phyloP scores from a whole-genome alignment of 495 filamentous ascomycete species.

The Xylaria telfairii region DNA sequence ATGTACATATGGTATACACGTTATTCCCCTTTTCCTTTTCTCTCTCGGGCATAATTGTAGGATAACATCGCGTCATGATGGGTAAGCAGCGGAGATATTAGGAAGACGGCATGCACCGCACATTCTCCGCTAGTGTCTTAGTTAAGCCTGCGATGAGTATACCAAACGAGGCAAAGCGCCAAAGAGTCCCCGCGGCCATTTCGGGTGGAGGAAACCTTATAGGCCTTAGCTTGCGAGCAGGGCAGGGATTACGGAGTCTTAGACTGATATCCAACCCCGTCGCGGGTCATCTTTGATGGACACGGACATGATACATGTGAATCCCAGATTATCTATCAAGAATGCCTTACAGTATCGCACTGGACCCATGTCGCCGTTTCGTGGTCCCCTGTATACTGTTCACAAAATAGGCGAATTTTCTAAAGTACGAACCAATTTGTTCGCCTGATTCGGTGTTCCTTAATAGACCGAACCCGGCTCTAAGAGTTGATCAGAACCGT shows the following conservation, averaged over 20 bases:
- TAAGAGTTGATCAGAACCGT: background rate
- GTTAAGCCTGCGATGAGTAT: background rate
- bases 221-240: conserved; percentile 6
- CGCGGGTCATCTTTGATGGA: background rate
- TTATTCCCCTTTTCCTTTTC: background rate
- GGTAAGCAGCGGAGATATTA: background rate
- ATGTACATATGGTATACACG: background rate
- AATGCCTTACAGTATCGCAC: background rate
- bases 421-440: background rate
- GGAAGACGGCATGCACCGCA: background rate
- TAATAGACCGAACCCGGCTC: background rate
- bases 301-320: background rate
- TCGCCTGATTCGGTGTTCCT: background rate
- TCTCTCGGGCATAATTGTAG: background rate
- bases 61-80: background rate
- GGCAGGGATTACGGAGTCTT: conserved; percentile 4
- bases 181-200: background rate
- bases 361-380: background rate
- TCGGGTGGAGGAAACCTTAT: conserved; percentile 2
- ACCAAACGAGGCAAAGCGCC: background rate
- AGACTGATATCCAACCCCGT: background rate
- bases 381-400: background rate
- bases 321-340: background rate
- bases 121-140: background rate
- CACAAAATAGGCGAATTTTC: background rate